phyloP scores from a whole-genome alignment of 2,329 filamentous ascomycete genomes.

The Botryotinia narcissicola region DNA sequence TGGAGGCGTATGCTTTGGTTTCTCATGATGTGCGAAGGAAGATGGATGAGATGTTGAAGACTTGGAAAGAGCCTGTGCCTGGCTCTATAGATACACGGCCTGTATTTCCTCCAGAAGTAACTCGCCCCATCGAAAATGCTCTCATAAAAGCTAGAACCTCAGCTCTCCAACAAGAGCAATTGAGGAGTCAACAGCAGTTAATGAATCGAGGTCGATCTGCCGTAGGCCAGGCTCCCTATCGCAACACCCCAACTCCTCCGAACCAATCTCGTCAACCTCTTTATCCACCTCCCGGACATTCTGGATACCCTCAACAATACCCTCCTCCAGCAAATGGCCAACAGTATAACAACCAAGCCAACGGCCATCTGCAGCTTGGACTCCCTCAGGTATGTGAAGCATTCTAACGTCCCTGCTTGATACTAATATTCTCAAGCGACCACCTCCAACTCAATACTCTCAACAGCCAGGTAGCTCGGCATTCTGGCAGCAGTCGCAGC shows the following conservation, averaged over 20 bases:
- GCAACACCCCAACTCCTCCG: slow-evolving; percentile 74
- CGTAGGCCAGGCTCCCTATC: slow-evolving; percentile 58
- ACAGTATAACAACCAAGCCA: slow-evolving; percentile 24
- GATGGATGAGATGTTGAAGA: slow-evolving; percentile 96
- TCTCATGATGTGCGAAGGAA: slow-evolving; percentile 79
- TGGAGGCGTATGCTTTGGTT: slow-evolving; percentile 92
- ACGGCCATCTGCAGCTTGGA: slow-evolving; percentile 32
- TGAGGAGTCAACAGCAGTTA: slow-evolving; percentile 55
- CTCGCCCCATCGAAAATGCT: slow-evolving; percentile 88
- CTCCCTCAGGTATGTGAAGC: slow-evolving; percentile 33
- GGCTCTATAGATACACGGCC: slow-evolving; percentile 90
- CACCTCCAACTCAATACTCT: slow-evolving; percentile 26
- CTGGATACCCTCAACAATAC: slow-evolving; percentile 39
- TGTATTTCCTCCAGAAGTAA: slow-evolving; percentile 84
- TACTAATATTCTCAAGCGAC: slow-evolving; percentile 23
- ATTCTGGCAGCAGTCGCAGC: slow-evolving; percentile 37
- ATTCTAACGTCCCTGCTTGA: neutral
- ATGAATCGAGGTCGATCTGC: slow-evolving; percentile 50
- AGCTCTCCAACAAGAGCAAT: slow-evolving; percentile 58
- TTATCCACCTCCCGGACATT: slow-evolving; percentile 39
- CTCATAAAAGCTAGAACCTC: slow-evolving; percentile 73
- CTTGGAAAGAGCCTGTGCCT: slow-evolving; percentile 95
- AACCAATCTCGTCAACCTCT: slow-evolving; percentile 43
- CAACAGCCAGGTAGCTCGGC: slow-evolving; percentile 37
- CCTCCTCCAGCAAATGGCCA: slow-evolving; percentile 29